Percentiles rank a stretch among this genome's conserved stretches.
Conservation (phyloP, 345 rosid species). For the Corchorus capsularis region DNA sequence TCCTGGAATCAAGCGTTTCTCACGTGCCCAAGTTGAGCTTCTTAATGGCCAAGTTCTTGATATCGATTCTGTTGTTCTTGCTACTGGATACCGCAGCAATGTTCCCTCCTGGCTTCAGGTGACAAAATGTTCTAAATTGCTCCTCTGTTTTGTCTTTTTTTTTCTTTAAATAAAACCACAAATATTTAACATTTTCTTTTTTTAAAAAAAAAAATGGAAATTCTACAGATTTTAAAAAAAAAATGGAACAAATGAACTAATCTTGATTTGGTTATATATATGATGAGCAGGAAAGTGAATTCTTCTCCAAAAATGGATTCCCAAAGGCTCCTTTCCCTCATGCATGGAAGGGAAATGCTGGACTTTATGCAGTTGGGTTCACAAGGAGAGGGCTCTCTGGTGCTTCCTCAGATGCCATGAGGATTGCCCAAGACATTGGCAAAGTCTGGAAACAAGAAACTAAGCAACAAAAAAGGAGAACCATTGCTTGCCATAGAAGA, state of each 20-base stretch:
- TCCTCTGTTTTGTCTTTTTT: slow-evolving; percentile 3
- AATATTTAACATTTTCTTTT: not conserved
- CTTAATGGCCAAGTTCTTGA: slow-evolving; percentile 55
- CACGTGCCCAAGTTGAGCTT: slow-evolving; percentile 56
- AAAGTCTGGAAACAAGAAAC: slow-evolving; percentile 81
- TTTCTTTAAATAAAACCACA: not conserved
- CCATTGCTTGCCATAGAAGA: slow-evolving; percentile 52
- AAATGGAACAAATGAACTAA: slow-evolving; percentile 22
- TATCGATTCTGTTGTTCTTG: slow-evolving; percentile 71
- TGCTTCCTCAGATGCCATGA: slow-evolving; percentile 73
- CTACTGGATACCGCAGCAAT: slow-evolving; percentile 92
- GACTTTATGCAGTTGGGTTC: slow-evolving; percentile 92
- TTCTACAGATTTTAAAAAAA: no score
- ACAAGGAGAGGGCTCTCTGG: slow-evolving; percentile 90
- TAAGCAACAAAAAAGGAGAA: slow-evolving; percentile 54
- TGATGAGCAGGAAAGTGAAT: slow-evolving; percentile 63
- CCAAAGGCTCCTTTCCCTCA: slow-evolving; percentile 66
- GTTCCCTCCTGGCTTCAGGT: slow-evolving; percentile 95
- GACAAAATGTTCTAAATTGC: slow-evolving; percentile 20
- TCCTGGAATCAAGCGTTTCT: slow-evolving; percentile 68
- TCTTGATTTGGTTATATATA: slow-evolving; percentile 16
- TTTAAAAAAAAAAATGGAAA: no score
- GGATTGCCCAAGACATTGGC: slow-evolving; percentile 76
- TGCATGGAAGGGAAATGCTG: slow-evolving; percentile 83
- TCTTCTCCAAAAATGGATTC: slow-evolving; percentile 74